phyloP scores from a whole-genome alignment of 805 yeast species.

The Monosporozyma yasuniensis region DNA sequence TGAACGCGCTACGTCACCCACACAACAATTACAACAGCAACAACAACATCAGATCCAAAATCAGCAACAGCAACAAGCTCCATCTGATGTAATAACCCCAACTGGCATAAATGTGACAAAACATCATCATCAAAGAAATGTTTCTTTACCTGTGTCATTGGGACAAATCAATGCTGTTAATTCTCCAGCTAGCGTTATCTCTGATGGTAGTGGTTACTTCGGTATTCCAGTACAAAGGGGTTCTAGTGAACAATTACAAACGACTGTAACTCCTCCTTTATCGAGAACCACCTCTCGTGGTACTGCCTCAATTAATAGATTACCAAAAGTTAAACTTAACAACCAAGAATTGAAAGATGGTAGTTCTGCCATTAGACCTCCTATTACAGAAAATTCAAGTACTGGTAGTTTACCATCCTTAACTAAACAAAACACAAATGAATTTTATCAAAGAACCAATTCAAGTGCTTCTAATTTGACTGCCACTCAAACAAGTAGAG shows the following conservation, averaged over 20 bases:
- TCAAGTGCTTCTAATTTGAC: conserved; percentile 19
- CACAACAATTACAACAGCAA: background rate
- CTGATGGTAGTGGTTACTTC: conserved; percentile 29
- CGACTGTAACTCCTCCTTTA: conserved; percentile 6
- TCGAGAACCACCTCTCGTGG: conserved; percentile 16
- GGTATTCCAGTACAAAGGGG: conserved; percentile 25
- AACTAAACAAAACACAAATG: background rate
- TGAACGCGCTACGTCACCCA: background rate
- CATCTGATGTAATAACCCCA: background rate
- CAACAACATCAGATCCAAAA: too few species aligned
- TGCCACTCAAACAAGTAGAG: conserved; percentile 9
- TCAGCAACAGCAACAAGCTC: background rate
- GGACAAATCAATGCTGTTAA: conserved; percentile 10
- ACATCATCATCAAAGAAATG: conserved; percentile 17
- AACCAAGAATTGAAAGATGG: conserved; percentile 6
- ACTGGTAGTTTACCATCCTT: conserved; percentile 11
- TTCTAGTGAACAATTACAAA: conserved; percentile 5
- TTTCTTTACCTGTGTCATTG: conserved; percentile 14
- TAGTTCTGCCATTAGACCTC: background rate
- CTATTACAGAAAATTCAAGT: conserved; percentile 9
- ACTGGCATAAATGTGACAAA: background rate
- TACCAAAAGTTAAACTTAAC: conserved; percentile 5
- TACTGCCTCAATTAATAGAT: background rate
- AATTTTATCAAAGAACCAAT: conserved; percentile 18
- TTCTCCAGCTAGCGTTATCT: conserved; percentile 20